phyloP scores from a whole-genome alignment of 345 rosid genomes.

The Arabidopsis suecica region DNA sequence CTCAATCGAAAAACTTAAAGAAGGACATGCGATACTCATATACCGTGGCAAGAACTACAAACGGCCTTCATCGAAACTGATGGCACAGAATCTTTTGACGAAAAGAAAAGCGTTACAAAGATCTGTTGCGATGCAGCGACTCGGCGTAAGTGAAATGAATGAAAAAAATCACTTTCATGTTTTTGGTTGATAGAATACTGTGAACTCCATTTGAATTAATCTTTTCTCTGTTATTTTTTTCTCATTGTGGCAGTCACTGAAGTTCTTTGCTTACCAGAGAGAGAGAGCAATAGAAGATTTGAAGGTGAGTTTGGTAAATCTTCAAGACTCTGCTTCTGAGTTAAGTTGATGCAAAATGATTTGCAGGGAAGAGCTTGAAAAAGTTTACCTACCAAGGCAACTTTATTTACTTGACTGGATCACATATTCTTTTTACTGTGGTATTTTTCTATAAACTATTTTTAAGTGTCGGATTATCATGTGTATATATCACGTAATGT shows the following conservation, averaged over 20 bases:
- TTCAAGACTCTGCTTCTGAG: slow-evolving; percentile 35
- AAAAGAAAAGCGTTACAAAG: slow-evolving; percentile 71
- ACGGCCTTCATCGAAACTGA: slow-evolving; percentile 68
- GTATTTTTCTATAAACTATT: not conserved
- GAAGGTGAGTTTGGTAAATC: slow-evolving; percentile 57
- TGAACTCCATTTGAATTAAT: not conserved
- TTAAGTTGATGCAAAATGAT: slow-evolving; percentile 29
- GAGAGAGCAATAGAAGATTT: slow-evolving; percentile 54
- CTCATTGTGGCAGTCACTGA: slow-evolving; percentile 62
- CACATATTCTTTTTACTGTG: slow-evolving; percentile 19
- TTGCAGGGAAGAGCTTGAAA: slow-evolving; percentile 20
- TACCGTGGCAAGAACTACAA: slow-evolving; percentile 88
- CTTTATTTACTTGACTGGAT: not conserved
- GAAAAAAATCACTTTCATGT: slow-evolving; percentile 1
- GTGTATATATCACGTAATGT: slow-evolving; percentile 27
- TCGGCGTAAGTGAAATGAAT: slow-evolving; percentile 64
- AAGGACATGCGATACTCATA: slow-evolving; percentile 76
- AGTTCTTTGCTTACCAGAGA: slow-evolving; percentile 68
- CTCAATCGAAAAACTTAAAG: slow-evolving; percentile 69
- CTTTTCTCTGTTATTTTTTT: slow-evolving; percentile 7
- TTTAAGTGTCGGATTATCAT: not conserved
- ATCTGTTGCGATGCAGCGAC: slow-evolving; percentile 77
- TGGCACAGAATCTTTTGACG: slow-evolving; percentile 63
- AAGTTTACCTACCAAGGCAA: not conserved
- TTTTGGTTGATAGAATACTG: not conserved